Conservation (phyloP, 2,329 filamentous ascomycete genomes). For the Talaromyces sp. region DNA sequence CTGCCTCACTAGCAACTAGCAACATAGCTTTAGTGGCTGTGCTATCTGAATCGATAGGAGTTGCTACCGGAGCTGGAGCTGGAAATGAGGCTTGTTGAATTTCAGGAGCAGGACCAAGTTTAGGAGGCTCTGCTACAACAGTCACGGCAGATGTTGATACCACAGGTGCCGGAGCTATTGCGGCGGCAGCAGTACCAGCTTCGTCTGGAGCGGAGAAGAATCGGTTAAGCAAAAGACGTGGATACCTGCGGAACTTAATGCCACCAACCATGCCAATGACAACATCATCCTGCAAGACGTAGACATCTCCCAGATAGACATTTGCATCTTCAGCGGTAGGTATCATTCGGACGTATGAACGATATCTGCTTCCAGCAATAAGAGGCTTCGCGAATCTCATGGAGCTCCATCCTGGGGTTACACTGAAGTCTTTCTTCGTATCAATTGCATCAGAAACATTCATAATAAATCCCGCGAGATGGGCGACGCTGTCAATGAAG, state of each 20-base stretch:
- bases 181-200: not conserved
- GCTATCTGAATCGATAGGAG: not conserved
- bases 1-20: not conserved
- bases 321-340: slow-evolving; percentile 24
- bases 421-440: slow-evolving; percentile 29
- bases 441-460: slow-evolving; percentile 33
- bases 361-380: slow-evolving; percentile 21
- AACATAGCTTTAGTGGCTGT: not conserved
- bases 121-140: not conserved
- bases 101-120: no score
- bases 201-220: slow-evolving; percentile 40
- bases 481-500: slow-evolving; percentile 34
- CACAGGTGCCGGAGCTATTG: not conserved
- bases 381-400: slow-evolving; percentile 27
- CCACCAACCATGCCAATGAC: slow-evolving; percentile 11
- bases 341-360: slow-evolving; percentile 35
- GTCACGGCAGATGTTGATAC: not conserved
- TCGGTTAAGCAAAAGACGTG: slow-evolving; percentile 20
- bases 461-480: slow-evolving; percentile 38
- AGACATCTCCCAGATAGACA: slow-evolving; percentile 27
- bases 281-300: slow-evolving; percentile 28
- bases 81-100: not conserved
- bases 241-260: slow-evolving; percentile 19
- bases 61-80: not conserved
- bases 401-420: slow-evolving; percentile 35